Conservation (phyloP, 441 rosid genomes). For the Syzygium malaccense region DNA sequence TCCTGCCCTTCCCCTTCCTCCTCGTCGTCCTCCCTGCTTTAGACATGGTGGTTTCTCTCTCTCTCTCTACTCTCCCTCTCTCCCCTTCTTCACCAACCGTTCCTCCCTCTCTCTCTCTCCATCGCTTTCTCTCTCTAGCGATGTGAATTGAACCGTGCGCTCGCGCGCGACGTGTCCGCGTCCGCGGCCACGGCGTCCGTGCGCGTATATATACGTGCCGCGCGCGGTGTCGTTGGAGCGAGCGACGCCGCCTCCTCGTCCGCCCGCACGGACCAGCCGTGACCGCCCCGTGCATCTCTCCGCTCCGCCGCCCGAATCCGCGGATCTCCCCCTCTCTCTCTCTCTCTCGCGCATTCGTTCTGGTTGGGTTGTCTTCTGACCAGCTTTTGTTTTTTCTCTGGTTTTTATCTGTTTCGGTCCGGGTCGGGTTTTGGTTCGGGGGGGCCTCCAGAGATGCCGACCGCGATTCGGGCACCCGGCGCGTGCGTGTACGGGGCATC, state of each 20-base stretch:
- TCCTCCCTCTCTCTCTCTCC: not conserved
- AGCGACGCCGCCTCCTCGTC: not conserved
- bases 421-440: not conserved
- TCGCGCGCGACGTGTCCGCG: not conserved
- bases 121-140: not conserved
- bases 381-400: not conserved
- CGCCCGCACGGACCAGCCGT: not conserved
- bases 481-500: not conserved
- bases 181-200: not conserved
- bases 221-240: not conserved
- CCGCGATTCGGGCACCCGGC: slow-evolving; percentile 7
- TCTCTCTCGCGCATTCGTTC: not conserved
- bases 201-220: not conserved
- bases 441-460: slow-evolving; percentile 11
- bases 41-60: not conserved
- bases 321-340: not conserved
- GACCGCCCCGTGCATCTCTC: not conserved
- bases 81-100: not conserved
- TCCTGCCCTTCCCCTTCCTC: not conserved
- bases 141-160: not conserved
- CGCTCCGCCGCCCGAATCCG: not conserved
- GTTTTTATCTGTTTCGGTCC: not conserved
- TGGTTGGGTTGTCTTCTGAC: not conserved
- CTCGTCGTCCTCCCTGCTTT: not conserved
- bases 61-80: not conserved